Conservation (phyloP, 1,284 basidiomycete genomes). For the Tylopilus sp. region DNA sequence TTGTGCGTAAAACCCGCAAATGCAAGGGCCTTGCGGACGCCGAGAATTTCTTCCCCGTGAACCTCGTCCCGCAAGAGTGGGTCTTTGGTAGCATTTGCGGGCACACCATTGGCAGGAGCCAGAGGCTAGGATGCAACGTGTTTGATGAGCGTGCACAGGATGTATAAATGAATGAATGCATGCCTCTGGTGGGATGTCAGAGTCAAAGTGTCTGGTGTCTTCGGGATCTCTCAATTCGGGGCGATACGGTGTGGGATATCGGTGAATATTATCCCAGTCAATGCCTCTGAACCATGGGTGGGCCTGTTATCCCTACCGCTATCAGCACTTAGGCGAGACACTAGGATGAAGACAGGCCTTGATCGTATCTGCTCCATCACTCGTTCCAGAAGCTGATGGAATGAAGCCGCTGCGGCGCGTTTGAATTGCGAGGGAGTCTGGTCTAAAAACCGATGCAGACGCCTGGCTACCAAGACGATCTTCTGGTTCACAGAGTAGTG, state of each 20-base stretch:
- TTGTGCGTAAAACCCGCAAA: slow-evolving; percentile 89
- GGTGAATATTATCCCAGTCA: slow-evolving; percentile 80
- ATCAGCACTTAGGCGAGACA: slow-evolving; percentile 23
- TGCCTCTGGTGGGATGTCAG: slow-evolving; percentile 88
- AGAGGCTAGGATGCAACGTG: slow-evolving; percentile 60
- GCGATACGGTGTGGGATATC: slow-evolving; percentile 78
- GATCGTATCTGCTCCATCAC: slow-evolving; percentile 84
- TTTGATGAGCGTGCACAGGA: slow-evolving; percentile 26
- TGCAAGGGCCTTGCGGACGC: slow-evolving; percentile 85
- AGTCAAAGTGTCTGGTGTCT: slow-evolving; percentile 88
- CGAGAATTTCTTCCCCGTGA: slow-evolving; percentile 81
- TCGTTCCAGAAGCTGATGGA: slow-evolving; percentile 45
- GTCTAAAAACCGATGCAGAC: slow-evolving; percentile 62
- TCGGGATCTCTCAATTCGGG: slow-evolving; percentile 76
- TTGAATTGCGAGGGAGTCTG: slow-evolving; percentile 71
- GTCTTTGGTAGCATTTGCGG: slow-evolving; percentile 80
- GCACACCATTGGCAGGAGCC: slow-evolving; percentile 81
- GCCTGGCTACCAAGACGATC: slow-evolving; percentile 82
- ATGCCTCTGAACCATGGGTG: slow-evolving; percentile 86
- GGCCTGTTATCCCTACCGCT: slow-evolving; percentile 41
- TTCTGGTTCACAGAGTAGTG: slow-evolving; percentile 88
- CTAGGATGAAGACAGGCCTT: slow-evolving; percentile 51
- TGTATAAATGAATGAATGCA: slow-evolving; percentile 34
- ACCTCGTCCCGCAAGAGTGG: slow-evolving; percentile 79
- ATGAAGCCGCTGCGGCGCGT: slow-evolving; percentile 73